Base-by-base conservation (phyloP, 2,329 filamentous ascomycete genomes). In the Xylariaceae sp. region DNA sequence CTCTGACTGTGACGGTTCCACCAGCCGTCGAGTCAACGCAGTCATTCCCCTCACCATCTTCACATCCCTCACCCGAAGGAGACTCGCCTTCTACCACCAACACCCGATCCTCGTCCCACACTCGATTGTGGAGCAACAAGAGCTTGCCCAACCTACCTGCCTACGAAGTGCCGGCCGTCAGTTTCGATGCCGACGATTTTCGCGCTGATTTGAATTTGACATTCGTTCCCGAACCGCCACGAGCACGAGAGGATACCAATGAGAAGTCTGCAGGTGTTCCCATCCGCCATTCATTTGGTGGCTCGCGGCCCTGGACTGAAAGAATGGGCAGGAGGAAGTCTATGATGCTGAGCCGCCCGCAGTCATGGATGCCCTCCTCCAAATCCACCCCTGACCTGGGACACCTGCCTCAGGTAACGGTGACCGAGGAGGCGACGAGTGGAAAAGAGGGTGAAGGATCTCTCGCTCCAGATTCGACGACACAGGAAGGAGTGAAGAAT, bases 101-200 rank as follows among this genome's bases (percentile, higher is more conserved):
- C 57, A 8, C 53, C 51, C 56, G 56, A 45, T 48, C 56, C n/a
- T 23, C 59, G 44, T 54, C 55, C 24, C 63, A 56, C 47, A 34
- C 58, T 50, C 53, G 62, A 49, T 65, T 67, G 29, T 64, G 65
- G 53, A 69, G 64, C 64, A 58, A 68, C 60, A 75, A 75, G 64
- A 71, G 61, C 54, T 64, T 75, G 16, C 74, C 75, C 36, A 72
- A 65, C 52, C 67, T 78, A 19, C 72, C 79, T 12, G 69, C 73
- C 56, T 83, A 84, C 69, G 80, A 83, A 56, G 71, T 86, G 29
- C 79, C 81, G 33, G 79, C 79, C 0, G 81, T 86, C 69, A 79
- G 83, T 60, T 75, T 80, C 64, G 76, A 76, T 49, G 31, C n/a
- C n/a, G n/a, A 31, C 31, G 51, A 50, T 43, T 39, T 34, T 47